phyloP scores from a whole-genome alignment of 83 land plant genomes.

The Isoetes engelmannii region DNA sequence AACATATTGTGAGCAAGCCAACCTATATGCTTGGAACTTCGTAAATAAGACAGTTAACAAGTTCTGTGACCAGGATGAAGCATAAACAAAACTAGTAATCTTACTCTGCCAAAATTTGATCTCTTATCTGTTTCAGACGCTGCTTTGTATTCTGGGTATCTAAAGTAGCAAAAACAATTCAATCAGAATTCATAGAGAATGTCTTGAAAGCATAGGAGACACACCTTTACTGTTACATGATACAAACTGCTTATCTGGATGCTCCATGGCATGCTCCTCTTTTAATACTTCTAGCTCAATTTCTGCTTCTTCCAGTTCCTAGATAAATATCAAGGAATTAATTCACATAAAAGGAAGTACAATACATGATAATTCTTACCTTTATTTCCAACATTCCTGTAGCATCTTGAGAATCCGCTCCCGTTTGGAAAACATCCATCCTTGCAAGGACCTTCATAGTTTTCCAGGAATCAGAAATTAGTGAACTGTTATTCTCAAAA shows the following conservation, averaged over 20 bases:
- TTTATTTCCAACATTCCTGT: conserved; percentile 40
- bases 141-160: conserved; percentile 13
- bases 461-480: conserved; percentile 2
- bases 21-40: too few relatives aligned
- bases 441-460: conserved; percentile 58
- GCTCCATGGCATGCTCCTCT: conserved; percentile 29
- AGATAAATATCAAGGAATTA: neutral
- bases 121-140: conserved; percentile 25
- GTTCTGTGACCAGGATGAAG: too few relatives aligned
- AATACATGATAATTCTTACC: conserved; percentile 29
- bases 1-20: too few relatives aligned
- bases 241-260: neutral
- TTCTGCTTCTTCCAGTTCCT: conserved; percentile 92
- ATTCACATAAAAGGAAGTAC: conserved; percentile 3
- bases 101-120: conserved; percentile 33
- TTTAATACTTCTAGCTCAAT: conserved; percentile 65
- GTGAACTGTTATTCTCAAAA: neutral
- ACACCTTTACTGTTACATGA: neutral
- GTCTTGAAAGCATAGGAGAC: neutral
- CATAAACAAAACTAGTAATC: neutral
- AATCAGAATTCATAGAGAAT: neutral
- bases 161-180: neutral
- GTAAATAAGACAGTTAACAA: too few relatives aligned
- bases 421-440: conserved; percentile 51
- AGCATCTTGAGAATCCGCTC: conserved; percentile 44